Percentiles rank a stretch among this genome's conserved stretches.
Conservation (phyloP, 1,284 basidiomycete species). For the Trametes versicolor region DNA sequence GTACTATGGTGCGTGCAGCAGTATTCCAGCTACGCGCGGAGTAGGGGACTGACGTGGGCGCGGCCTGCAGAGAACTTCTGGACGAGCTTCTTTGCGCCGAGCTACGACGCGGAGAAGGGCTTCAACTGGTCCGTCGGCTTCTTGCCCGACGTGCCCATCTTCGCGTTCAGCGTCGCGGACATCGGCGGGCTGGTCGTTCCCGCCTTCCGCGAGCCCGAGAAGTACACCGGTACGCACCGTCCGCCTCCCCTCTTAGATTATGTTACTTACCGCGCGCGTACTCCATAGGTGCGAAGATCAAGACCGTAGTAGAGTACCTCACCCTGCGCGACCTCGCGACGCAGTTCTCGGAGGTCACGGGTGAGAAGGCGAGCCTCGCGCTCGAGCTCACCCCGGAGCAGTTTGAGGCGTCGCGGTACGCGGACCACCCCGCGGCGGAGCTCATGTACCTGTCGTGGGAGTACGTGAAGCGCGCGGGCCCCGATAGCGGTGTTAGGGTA, state of each 20-base stretch:
- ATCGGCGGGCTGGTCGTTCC: conserved; percentile 21
- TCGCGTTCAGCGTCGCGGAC: conserved; percentile 23
- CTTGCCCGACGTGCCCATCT: conserved; percentile 21
- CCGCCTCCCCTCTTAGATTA: neutral
- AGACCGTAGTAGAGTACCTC: conserved; percentile 22
- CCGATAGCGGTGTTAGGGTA: conserved; percentile 20
- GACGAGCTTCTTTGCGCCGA: conserved; percentile 25
- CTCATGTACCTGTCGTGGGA: conserved; percentile 26
- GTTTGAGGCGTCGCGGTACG: conserved; percentile 21
- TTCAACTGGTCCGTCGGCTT: conserved; percentile 23
- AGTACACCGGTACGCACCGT: conserved; percentile 11
- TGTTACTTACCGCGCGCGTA: neutral
- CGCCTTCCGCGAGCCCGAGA: conserved; percentile 24
- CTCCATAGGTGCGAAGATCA: conserved; percentile 19
- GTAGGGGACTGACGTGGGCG: neutral
- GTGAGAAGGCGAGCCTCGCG: conserved; percentile 24
- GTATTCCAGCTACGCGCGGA: too few relatives aligned
- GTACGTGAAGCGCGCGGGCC: conserved; percentile 16
- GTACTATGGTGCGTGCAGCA: conserved; percentile 17
- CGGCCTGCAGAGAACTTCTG: conserved; percentile 22
- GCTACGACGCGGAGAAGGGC: conserved; percentile 23
- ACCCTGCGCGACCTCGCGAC: conserved; percentile 16
- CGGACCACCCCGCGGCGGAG: conserved; percentile 22
- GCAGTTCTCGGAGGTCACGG: conserved; percentile 24
- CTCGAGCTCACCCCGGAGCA: conserved; percentile 27